Percentiles rank a stretch among this genome's conserved stretches.
phyloP scores from a whole-genome alignment of 495 filamentous ascomycete species.

The Neurospora sp. region DNA sequence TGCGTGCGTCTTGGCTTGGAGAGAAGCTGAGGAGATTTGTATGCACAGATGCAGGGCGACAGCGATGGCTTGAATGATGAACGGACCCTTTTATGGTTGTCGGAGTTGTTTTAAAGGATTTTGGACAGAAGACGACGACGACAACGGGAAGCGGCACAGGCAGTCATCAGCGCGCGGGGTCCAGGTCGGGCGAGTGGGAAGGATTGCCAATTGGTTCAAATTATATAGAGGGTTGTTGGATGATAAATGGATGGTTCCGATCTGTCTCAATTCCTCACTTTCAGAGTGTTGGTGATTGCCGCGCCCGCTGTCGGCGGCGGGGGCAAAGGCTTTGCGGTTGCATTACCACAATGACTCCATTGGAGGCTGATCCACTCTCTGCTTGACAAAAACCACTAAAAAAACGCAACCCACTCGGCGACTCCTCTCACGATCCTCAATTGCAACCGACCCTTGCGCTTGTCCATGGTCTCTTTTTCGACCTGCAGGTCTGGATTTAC shows the following conservation, averaged over 20 bases:
- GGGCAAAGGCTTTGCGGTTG: neutral
- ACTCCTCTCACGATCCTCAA: neutral
- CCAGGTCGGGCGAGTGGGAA: neutral
- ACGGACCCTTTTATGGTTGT: neutral
- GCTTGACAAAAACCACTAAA: neutral
- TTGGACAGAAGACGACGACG: neutral
- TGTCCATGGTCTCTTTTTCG: neutral
- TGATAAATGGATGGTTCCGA: neutral
- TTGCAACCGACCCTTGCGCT: neutral
- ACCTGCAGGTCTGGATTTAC: neutral
- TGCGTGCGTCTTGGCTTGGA: neutral
- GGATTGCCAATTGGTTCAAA: neutral
- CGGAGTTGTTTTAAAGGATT: neutral
- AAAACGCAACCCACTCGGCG: neutral
- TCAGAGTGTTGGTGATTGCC: neutral
- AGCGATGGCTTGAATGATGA: neutral
- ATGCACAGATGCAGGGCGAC: neutral
- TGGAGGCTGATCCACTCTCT: neutral
- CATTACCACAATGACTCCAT: neutral
- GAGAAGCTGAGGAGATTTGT: neutral
- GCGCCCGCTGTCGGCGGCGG: neutral
- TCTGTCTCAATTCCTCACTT: neutral
- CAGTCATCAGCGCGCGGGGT: neutral
- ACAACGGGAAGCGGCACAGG: neutral
- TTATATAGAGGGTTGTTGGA: neutral